These are phyloP conservation scores for Cenchrus purpureus DNA, from an alignment of 176 grass and related monocot species.

Conservation along the genomic window DNA sequence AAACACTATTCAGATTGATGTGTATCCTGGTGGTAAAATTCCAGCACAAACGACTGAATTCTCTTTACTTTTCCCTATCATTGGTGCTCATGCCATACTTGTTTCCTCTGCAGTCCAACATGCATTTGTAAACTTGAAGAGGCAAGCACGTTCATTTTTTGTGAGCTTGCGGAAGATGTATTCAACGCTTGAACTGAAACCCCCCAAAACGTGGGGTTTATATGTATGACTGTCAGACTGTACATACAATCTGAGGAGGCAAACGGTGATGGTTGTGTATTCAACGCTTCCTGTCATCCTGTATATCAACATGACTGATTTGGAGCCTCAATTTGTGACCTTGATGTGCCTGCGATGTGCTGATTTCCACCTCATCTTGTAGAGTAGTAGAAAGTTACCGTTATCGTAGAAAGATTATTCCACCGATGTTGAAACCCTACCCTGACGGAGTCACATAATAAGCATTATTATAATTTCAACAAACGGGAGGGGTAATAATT, in stretches of 20 bases:
- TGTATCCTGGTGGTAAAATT: not conserved
- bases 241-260: not conserved
- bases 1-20: not conserved
- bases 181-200: not conserved
- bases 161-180: constrained; percentile 1
- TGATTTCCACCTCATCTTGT: not conserved
- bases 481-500: too few species aligned
- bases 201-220: constrained; percentile 6
- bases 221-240: not conserved
- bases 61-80: not conserved
- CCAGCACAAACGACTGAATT: not conserved
- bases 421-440: too few species aligned
- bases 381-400: too few species aligned
- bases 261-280: constrained; percentile 12
- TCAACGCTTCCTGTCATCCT: not conserved
- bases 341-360: not conserved
- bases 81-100: not conserved
- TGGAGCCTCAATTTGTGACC: not conserved
- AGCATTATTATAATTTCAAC: too few species aligned
- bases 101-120: constrained; percentile 9
- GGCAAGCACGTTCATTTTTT: constrained; percentile 7
- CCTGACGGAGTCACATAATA: too few species aligned
- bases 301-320: not conserved
- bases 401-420: too few species aligned
- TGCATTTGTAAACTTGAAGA: constrained; percentile 13